phyloP scores from a whole-genome alignment of 2,329 filamentous ascomycete species.

The Calonectria henricotiae region DNA sequence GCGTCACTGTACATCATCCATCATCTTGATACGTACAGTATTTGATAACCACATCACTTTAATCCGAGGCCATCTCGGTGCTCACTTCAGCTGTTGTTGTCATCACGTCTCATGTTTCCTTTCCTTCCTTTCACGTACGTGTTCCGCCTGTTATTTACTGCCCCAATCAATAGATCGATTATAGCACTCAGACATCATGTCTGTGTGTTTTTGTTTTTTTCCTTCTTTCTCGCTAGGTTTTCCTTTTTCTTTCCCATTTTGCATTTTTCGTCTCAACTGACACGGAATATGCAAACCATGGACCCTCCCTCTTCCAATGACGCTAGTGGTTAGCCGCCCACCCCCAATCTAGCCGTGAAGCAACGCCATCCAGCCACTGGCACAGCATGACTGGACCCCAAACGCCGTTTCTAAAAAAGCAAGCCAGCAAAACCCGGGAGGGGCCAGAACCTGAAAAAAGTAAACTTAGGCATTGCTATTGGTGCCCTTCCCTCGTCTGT shows the following conservation, averaged over 20 bases:
- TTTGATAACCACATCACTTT: background rate
- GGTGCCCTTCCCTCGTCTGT: constrained; percentile 17
- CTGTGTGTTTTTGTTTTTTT: background rate
- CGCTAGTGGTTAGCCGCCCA: constrained; percentile 24
- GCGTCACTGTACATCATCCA: background rate
- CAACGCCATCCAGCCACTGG: constrained; percentile 30
- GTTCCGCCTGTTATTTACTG: background rate
- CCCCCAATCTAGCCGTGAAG: constrained; percentile 19
- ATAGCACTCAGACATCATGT: background rate
- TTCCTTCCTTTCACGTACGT: background rate
- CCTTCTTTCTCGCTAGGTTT: background rate
- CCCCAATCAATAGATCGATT: constrained; percentile 20
- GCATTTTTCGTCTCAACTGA: constrained; percentile 15
- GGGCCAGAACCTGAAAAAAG: background rate
- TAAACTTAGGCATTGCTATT: background rate
- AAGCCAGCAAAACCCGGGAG: constrained; percentile 4
- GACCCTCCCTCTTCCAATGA: background rate
- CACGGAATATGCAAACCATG: constrained; percentile 17
- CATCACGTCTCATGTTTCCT: background rate
- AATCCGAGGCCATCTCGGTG: background rate
- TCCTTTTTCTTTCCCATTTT: background rate
- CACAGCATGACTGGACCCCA: constrained; percentile 28
- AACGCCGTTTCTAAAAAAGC: constrained; percentile 21
- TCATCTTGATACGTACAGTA: background rate
- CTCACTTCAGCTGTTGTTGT: background rate